A percentile compares a stretch with the other conserved stretches of the same genome.
These are phyloP conservation scores for Magnolia officinalis DNA, from an alignment of 164 flowering plant genomes.

Conservation along the genomic window DNA sequence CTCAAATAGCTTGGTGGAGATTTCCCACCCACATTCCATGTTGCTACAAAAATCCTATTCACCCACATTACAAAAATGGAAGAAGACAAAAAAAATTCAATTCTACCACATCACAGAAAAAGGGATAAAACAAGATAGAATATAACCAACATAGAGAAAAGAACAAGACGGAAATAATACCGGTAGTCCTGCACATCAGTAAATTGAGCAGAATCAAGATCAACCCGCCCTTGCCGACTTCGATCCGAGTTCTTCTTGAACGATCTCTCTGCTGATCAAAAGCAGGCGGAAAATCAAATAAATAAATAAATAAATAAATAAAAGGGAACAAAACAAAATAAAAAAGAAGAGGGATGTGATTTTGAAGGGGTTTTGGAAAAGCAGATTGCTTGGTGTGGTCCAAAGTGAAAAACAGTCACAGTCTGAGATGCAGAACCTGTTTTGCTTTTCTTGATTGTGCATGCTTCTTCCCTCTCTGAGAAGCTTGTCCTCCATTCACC, in stretches of 20 bases:
- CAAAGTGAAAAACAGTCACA: conserved; percentile 27
- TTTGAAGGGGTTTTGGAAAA: background rate
- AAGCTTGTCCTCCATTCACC: conserved; percentile 71
- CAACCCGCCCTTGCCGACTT: conserved; percentile 56
- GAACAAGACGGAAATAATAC: conserved; percentile 24
- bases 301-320: background rate
- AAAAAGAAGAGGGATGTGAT: background rate
- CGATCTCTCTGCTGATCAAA: conserved; percentile 49
- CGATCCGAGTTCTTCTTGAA: conserved; percentile 52
- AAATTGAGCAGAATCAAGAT: conserved; percentile 57
- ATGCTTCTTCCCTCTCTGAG: conserved; percentile 56
- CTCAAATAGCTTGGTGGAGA: conserved; percentile 79
- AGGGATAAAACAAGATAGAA: background rate
- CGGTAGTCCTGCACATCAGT: conserved; percentile 77
- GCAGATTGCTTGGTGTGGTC: conserved; percentile 31
- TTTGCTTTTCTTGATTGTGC: conserved; percentile 90
- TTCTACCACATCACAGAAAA: conserved; percentile 4
- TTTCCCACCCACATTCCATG: conserved; percentile 99
- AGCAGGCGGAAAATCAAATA: conserved; percentile 4
- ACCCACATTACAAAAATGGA: conserved; percentile 8
- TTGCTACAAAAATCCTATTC: conserved; percentile 81
- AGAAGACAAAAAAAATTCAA: conserved; percentile 7
- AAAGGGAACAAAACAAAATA: background rate
- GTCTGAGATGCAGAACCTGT: conserved; percentile 61
- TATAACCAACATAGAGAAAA: background rate